Conservation (phyloP, 2,329 filamentous ascomycete genomes). For the Cephalotrichum gorgonifer region DNA sequence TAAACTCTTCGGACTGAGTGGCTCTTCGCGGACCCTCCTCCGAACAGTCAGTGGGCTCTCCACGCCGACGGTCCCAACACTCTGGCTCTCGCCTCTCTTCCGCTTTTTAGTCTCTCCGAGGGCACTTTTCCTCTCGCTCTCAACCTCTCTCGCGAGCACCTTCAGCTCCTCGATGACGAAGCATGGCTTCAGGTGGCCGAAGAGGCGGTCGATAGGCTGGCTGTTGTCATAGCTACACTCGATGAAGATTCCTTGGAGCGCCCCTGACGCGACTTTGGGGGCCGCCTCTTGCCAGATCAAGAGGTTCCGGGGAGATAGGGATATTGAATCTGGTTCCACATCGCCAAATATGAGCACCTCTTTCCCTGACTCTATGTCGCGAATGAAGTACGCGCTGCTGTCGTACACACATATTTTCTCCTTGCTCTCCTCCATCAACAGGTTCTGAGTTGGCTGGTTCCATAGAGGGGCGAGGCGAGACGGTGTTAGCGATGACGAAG, state of each 20-base stretch:
- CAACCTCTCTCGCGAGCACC: constrained; percentile 60
- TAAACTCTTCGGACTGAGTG: constrained; percentile 41
- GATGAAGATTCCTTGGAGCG: constrained; percentile 76
- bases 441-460: neutral
- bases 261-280: constrained; percentile 65
- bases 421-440: constrained; percentile 16
- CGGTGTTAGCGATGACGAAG: neutral
- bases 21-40: constrained; percentile 24
- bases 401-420: constrained; percentile 63
- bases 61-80: constrained; percentile 12
- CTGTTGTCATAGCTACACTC: constrained; percentile 89
- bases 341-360: constrained; percentile 94
- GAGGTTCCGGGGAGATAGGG: constrained; percentile 69
- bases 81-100: constrained; percentile 38
- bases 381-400: constrained; percentile 89
- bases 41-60: constrained; percentile 9
- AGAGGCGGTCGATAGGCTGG: constrained; percentile 67
- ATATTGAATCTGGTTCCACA: constrained; percentile 83
- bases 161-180: constrained; percentile 74
- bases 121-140: constrained; percentile 31
- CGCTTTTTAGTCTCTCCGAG: constrained; percentile 44
- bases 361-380: constrained; percentile 55
- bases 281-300: constrained; percentile 82
- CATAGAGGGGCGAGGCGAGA: constrained; percentile 5
- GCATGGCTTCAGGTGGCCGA: constrained; percentile 77